phyloP scores from a whole-genome alignment of 352 stramenopile species.

The Globisporangium echinulatum region DNA sequence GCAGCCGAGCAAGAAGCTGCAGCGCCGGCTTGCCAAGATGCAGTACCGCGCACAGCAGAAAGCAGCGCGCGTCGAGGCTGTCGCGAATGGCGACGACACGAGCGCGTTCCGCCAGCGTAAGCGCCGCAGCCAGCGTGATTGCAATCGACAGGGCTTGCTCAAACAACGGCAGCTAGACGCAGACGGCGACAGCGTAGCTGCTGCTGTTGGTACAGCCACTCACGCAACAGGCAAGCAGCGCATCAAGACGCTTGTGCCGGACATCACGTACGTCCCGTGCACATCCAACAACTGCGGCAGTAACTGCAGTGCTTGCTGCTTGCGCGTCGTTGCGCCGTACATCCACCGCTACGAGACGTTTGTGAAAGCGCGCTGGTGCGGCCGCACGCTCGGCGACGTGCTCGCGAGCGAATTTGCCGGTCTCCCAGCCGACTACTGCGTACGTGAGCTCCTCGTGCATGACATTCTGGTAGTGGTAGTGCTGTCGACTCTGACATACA shows the following conservation, averaged over 20 bases:
- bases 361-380: conserved; percentile 89
- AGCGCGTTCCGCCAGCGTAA: conserved; percentile 22
- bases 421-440: conserved; percentile 37
- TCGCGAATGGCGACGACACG: conserved; percentile 2
- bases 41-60: conserved; percentile 34
- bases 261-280: conserved; percentile 20
- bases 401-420: conserved; percentile 59
- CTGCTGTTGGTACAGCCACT: neutral
- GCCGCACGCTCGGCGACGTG: conserved; percentile 75
- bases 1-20: conserved; percentile 41
- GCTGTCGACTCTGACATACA: neutral
- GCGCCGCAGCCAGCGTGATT: conserved; percentile 31
- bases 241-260: neutral
- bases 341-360: conserved; percentile 88
- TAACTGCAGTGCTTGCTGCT: conserved; percentile 9
- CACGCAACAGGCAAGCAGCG: neutral
- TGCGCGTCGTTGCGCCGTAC: conserved; percentile 81
- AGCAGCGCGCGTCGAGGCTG: conserved; percentile 12
- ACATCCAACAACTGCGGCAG: conserved; percentile 21
- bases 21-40: conserved; percentile 35
- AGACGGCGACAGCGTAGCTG: conserved; percentile 6
- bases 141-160: conserved; percentile 7
- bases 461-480: neutral
- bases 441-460: conserved; percentile 6
- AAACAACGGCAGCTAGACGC: neutral